Conservation (phyloP, 495 filamentous ascomycete genomes). For the Barbatosphaeria neglecta region DNA sequence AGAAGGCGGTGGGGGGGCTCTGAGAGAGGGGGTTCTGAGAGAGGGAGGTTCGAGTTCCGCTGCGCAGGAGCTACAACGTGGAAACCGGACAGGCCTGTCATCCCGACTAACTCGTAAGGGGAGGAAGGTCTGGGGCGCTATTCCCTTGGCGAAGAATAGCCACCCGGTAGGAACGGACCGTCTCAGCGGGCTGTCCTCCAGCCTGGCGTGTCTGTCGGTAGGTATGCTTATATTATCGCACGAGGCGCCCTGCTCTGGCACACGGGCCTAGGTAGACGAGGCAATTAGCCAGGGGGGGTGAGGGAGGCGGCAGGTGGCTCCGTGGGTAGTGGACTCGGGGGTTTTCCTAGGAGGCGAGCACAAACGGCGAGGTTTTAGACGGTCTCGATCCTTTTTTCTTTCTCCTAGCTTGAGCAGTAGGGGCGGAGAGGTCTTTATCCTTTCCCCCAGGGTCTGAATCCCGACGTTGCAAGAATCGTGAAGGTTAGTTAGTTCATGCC, state of each 20-base stretch:
- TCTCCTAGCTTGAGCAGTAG: too few relatives aligned
- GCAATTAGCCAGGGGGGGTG: neutral
- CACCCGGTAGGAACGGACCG: constrained; percentile 34
- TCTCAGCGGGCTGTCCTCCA: constrained; percentile 16
- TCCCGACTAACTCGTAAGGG: constrained; percentile 15
- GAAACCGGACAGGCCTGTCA: constrained; percentile 14
- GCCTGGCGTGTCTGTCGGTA: neutral
- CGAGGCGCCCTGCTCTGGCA: too few relatives aligned
- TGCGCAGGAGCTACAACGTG: too few relatives aligned
- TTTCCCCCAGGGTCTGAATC: too few relatives aligned
- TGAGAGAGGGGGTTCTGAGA: too few relatives aligned
- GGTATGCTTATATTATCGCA: neutral
- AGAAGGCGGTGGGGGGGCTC: too few relatives aligned
- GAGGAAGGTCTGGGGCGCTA: constrained; percentile 12
- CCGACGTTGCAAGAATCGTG: too few relatives aligned
- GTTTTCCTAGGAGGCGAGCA: neutral
- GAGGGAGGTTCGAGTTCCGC: neutral
- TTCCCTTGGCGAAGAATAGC: constrained; percentile 21
- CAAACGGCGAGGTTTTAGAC: too few relatives aligned
- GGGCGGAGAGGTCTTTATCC: too few relatives aligned
- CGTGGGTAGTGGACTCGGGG: neutral
- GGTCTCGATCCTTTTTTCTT: too few relatives aligned
- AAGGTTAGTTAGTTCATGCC: too few relatives aligned
- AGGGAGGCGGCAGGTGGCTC: neutral
- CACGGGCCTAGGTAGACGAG: neutral